Percentiles rank a stretch among this genome's conserved stretches.
These are phyloP conservation scores for Termitomyces heimii DNA, from an alignment of 768 basidiomycete species.

Conservation along the genomic window DNA sequence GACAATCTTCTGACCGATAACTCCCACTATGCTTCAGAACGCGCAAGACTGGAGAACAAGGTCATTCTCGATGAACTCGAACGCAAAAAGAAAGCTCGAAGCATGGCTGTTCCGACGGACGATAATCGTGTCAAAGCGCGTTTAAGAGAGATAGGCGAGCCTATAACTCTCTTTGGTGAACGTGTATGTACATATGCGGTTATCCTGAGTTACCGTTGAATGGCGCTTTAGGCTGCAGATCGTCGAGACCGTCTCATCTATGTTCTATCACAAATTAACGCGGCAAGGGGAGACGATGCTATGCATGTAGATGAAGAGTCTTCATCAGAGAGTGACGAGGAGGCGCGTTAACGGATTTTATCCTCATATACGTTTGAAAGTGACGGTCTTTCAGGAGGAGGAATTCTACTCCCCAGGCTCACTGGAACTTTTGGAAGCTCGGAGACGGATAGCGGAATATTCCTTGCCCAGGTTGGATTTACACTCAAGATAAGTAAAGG, in stretches of 20 bases:
- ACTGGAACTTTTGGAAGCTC: conserved; percentile 78
- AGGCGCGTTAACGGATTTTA: conserved; percentile 34
- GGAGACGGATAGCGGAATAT: conserved; percentile 85
- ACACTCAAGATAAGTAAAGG: conserved; percentile 44
- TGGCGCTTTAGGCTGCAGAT: conserved; percentile 74
- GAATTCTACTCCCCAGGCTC: conserved; percentile 96
- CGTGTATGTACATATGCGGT: conserved; percentile 54
- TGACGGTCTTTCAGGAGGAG: conserved; percentile 57
- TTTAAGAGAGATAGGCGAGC: conserved; percentile 90
- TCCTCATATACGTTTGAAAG: not conserved
- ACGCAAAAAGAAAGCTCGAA: conserved; percentile 91
- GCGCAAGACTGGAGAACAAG: conserved; percentile 76
- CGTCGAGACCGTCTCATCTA: conserved; percentile 93
- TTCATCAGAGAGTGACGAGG: conserved; percentile 69
- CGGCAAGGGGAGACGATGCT: conserved; percentile 76
- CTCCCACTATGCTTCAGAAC: conserved; percentile 65
- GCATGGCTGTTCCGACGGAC: conserved; percentile 94
- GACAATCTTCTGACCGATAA: conserved; percentile 78
- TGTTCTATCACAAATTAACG: conserved; percentile 89
- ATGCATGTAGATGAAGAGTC: conserved; percentile 71
- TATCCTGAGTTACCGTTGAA: conserved; percentile 6
- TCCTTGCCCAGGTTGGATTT: conserved; percentile 91
- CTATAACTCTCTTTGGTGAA: conserved; percentile 97
- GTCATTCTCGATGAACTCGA: conserved; percentile 94
- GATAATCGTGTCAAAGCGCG: conserved; percentile 88